Evolutionary conservation across 441 rosid genomes (phyloP), one percentile per base, ranked within the genome.

Genomic region (Rhodomyrtus psidioides): DNA sequence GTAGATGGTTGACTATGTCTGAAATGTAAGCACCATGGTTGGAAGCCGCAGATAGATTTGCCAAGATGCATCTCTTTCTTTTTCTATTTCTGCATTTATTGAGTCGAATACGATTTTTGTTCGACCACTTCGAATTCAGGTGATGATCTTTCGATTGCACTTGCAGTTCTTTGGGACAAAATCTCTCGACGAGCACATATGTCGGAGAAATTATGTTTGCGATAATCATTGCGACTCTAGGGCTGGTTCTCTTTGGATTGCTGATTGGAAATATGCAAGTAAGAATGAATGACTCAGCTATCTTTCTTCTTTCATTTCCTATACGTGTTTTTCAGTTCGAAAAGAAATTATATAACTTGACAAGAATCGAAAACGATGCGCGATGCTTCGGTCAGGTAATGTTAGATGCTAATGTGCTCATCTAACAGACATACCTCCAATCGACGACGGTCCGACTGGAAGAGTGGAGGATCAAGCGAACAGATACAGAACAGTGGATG

Each of bases 191-290:
- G 9, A 93, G 95, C 89, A 95, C 96, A 56, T 94, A 89, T 4
- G 93, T 91, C 3, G 97, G 98, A 9, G 99, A 97, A 84, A 95
- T 92, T 14, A 82, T 89, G 34, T 95, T 95, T 5, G 95, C 98
- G 83, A 93, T 97, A 82, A 88, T 94, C 58, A 74, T 95, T 54
- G 98, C 97, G 1, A 92, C 91, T 82, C 92, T 95, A 6, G 98
- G 98, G 10, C 93, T 97, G 83, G 98, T 97, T 65, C 94, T 97
- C 56, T 97, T 97, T 81, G 97, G 94, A 24, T 88, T 97, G 91
- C 98, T 97, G 57, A 97, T 97, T 84, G 99, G 99, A 59, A 95
- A 96, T 87, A 95, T 94, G 98, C 98, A 94, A 88, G 98, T 94
- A 89, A 90, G 93, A 70, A 44, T 65, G 81, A 57, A 84, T 86